A percentile compares a stretch with the other conserved stretches of the same genome.
These are phyloP conservation scores for Ceraceosorus bombacis DNA, from an alignment of 1,284 basidiomycete genomes.

Conservation along the genomic window DNA sequence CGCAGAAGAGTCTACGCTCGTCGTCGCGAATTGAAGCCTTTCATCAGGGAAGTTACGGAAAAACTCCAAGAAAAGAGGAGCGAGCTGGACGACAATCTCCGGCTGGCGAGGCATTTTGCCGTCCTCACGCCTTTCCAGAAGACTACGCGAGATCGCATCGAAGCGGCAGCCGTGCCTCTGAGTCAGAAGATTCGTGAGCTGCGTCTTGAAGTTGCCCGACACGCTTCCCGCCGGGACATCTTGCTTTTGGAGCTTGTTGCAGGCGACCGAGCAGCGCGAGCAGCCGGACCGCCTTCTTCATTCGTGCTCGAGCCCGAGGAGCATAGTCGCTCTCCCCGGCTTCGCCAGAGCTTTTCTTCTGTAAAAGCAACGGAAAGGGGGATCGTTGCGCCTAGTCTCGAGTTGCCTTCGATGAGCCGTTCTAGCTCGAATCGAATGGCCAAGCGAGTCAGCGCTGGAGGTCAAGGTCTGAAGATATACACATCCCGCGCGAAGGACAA, in stretches of 20 bases:
- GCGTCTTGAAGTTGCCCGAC: slow-evolving; percentile 33
- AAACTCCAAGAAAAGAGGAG: slow-evolving; percentile 57
- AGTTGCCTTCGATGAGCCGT: too few species aligned
- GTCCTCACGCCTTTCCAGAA: slow-evolving; percentile 40
- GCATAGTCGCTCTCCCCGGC: too few species aligned
- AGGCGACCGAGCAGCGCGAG: slow-evolving; percentile 13
- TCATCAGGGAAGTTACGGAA: slow-evolving; percentile 66
- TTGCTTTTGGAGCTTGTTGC: slow-evolving; percentile 27
- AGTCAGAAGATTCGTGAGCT: slow-evolving; percentile 21
- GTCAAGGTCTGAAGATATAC: too few species aligned
- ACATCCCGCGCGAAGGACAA: too few species aligned
- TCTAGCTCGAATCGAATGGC: too few species aligned
- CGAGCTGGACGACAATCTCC: slow-evolving; percentile 27
- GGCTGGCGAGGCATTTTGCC: slow-evolving; percentile 36
- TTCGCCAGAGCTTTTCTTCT: too few species aligned
- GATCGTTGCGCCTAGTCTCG: too few species aligned
- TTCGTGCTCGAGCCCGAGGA: background rate
- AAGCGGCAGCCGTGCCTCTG: slow-evolving; percentile 31
- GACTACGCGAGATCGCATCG: slow-evolving; percentile 38
- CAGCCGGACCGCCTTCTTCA: background rate
- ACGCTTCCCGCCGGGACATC: slow-evolving; percentile 23
- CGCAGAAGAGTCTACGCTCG: slow-evolving; percentile 3
- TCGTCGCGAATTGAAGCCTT: slow-evolving; percentile 24
- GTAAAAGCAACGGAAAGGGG: too few species aligned
- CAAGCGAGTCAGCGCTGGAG: too few species aligned